Evolutionary conservation across 2,329 filamentous ascomycete genomes (phyloP).

Genomic region (Colletotrichum salicis): DNA sequence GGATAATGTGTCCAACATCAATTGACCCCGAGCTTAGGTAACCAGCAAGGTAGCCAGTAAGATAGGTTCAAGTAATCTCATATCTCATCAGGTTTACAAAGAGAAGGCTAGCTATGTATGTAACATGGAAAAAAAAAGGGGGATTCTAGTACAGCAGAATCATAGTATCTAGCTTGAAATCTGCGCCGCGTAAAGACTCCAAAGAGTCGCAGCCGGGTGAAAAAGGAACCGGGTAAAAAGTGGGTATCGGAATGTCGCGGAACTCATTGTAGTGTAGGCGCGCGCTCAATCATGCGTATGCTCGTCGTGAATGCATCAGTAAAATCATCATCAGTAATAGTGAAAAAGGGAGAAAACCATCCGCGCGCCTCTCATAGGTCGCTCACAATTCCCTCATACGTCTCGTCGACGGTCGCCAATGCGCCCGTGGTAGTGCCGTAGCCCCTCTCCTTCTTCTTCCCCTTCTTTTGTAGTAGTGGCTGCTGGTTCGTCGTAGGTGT

Average conservation of each 20-base stretch:
- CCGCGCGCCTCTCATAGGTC: slow-evolving; percentile 7
- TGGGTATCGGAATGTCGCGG: not conserved
- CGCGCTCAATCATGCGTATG: not conserved
- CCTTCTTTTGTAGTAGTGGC: not conserved
- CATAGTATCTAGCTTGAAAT: not conserved
- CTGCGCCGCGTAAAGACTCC: no score
- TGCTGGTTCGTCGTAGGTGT: slow-evolving; percentile 1
- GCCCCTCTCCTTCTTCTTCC: slow-evolving; percentile 19
- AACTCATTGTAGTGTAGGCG: not conserved
- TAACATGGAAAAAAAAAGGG: not conserved
- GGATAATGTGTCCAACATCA: not conserved
- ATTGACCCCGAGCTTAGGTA: not conserved
- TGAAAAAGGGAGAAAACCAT: not conserved
- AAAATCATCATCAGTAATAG: not conserved
- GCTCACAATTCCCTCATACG: slow-evolving; percentile 8
- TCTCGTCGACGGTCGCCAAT: slow-evolving; percentile 19
- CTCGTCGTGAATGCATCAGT: not conserved
- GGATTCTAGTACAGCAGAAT: not conserved
- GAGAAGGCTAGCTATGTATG: not conserved
- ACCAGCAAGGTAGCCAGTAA: not conserved
- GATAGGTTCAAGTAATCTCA: not conserved
- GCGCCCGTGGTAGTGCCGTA: slow-evolving; percentile 29
- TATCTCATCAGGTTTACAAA: not conserved
- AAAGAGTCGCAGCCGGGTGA: not conserved
- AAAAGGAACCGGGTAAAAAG: not conserved